These are phyloP conservation scores for Cladochytrium tenue DNA, from an alignment of 371 early-diverging fungal species.

Conservation along the genomic window DNA sequence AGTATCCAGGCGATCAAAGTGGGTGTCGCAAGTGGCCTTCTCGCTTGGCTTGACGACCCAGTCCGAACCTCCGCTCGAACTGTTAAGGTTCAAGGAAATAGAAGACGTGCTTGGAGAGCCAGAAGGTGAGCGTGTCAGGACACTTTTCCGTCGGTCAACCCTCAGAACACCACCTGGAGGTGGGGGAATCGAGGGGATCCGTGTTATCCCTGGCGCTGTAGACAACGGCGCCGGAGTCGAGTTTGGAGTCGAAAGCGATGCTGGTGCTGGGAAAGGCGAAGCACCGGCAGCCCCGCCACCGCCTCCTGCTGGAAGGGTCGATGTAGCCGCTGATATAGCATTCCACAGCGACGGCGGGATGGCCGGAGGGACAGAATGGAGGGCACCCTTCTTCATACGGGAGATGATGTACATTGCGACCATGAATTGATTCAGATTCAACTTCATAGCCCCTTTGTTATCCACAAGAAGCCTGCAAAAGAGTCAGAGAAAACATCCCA, in stretches of 20 bases:
- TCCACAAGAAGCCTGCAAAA: slow-evolving; percentile 35
- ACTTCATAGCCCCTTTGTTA: slow-evolving; percentile 21
- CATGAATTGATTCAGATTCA: slow-evolving; percentile 41
- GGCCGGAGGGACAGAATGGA: slow-evolving; percentile 34
- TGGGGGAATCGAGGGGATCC: neutral
- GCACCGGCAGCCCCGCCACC: too few species aligned
- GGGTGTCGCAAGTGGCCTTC: slow-evolving; percentile 65
- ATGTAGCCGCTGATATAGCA: slow-evolving; percentile 11
- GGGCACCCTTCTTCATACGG: slow-evolving; percentile 28
- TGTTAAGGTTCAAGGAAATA: neutral
- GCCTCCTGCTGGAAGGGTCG: slow-evolving; percentile 6
- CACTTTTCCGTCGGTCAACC: slow-evolving; percentile 22
- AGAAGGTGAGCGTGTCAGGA: slow-evolving; percentile 1
- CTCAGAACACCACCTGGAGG: neutral
- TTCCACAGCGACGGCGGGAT: slow-evolving; percentile 36
- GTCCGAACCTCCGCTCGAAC: slow-evolving; percentile 8
- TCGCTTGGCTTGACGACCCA: slow-evolving; percentile 78
- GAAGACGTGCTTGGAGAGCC: neutral
- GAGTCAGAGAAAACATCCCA: neutral
- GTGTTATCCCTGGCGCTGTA: neutral
- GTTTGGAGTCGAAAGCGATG: neutral
- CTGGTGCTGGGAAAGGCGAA: too few species aligned
- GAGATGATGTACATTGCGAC: slow-evolving; percentile 46
- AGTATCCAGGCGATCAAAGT: slow-evolving; percentile 72
- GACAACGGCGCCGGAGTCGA: neutral